phyloP scores from a whole-genome alignment of 768 basidiomycete genomes.

The Hirschioporus abietinus region DNA sequence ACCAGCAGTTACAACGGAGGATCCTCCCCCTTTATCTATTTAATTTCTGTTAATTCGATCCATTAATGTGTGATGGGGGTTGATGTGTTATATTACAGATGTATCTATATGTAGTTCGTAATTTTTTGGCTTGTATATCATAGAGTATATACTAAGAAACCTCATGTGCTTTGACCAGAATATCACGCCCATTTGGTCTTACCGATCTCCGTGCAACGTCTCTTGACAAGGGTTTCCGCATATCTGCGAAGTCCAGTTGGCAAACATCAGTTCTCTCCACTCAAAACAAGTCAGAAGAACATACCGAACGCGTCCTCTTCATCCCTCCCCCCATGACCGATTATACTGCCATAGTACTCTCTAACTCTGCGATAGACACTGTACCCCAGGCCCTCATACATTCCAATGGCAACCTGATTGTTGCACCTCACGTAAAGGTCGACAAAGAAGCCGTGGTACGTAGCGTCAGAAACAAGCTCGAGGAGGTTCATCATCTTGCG shows the following conservation, averaged over 20 bases:
- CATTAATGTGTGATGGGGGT: background rate
- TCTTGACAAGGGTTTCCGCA: constrained; percentile 37
- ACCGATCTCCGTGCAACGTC: constrained; percentile 29
- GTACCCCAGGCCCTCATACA: constrained; percentile 94
- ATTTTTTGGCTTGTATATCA: constrained; percentile 2
- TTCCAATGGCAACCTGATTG: constrained; percentile 75
- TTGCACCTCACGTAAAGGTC: constrained; percentile 94
- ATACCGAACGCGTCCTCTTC: constrained; percentile 90
- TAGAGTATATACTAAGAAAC: constrained; percentile 27
- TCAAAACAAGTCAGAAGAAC: constrained; percentile 28
- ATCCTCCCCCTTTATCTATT: constrained; percentile 49
- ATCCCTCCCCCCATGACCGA: constrained; percentile 71
- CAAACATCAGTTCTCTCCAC: constrained; percentile 13
- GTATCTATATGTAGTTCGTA: background rate
- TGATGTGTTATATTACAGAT: constrained; percentile 36
- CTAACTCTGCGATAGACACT: constrained; percentile 87
- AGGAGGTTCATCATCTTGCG: constrained; percentile 82
- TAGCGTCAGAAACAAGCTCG: constrained; percentile 77
- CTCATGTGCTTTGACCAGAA: constrained; percentile 29
- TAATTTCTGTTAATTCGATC: constrained; percentile 16
- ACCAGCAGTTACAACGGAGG: constrained; percentile 36
- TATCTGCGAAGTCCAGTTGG: constrained; percentile 25
- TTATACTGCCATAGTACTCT: constrained; percentile 81
- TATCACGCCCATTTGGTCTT: constrained; percentile 30
- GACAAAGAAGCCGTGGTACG: constrained; percentile 84